These are phyloP conservation scores for Talaromyces rugulosus DNA, from an alignment of 2,329 filamentous ascomycete genomes.

Conservation along the genomic window DNA sequence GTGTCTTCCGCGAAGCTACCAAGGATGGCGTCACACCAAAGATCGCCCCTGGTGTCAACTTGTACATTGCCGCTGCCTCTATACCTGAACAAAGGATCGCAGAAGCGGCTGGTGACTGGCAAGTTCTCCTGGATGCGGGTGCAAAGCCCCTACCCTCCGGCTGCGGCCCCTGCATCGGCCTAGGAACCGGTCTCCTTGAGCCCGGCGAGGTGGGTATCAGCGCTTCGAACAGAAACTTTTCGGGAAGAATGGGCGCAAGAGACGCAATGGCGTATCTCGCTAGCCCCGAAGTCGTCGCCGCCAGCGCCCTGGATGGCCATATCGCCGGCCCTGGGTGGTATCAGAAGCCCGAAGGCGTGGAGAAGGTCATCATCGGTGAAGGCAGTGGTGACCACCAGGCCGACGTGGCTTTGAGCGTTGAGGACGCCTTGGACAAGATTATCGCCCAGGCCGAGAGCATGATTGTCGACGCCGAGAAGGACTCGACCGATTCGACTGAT, in stretches of 20 bases:
- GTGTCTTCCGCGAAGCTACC: slow-evolving; percentile 77
- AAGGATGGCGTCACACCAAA: slow-evolving; percentile 62
- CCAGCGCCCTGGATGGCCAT: slow-evolving; percentile 65
- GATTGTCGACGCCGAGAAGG: slow-evolving; percentile 52
- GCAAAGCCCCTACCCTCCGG: slow-evolving; percentile 66
- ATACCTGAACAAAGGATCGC: slow-evolving; percentile 69
- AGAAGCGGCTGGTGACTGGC: slow-evolving; percentile 81
- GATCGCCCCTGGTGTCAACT: slow-evolving; percentile 69
- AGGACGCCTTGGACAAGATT: slow-evolving; percentile 68
- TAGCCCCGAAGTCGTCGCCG: slow-evolving; percentile 87
- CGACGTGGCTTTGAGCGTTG: slow-evolving; percentile 62
- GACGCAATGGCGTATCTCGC: slow-evolving; percentile 81
- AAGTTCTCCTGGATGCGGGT: slow-evolving; percentile 74
- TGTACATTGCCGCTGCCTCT: slow-evolving; percentile 89
- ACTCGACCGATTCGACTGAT: slow-evolving; percentile 6
- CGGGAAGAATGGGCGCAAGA: slow-evolving; percentile 79
- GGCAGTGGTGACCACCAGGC: slow-evolving; percentile 63
- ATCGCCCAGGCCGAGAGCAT: slow-evolving; percentile 64
- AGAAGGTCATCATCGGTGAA: slow-evolving; percentile 59
- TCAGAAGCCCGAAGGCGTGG: slow-evolving; percentile 65
- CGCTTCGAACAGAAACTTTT: slow-evolving; percentile 84
- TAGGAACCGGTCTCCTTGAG: slow-evolving; percentile 75
- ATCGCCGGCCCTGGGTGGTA: slow-evolving; percentile 71
- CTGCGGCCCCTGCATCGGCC: slow-evolving; percentile 82
- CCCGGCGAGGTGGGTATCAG: slow-evolving; percentile 81